Conservation (phyloP, 345 rosid species). For the Ceriops decandra region DNA sequence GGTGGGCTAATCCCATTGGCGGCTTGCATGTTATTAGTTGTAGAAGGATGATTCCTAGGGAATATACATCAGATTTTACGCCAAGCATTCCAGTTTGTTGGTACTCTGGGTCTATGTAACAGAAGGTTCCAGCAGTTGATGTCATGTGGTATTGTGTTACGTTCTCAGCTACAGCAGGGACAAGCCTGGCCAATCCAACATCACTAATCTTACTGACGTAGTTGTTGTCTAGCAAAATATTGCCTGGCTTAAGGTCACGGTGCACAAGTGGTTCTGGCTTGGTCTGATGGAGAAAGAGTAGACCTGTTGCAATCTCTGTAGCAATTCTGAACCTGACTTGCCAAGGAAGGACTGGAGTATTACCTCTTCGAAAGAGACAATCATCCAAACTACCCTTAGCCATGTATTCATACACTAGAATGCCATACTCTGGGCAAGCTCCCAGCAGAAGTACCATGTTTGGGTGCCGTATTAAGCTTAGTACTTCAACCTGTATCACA, state of each 20-base stretch:
- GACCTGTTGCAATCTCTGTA: constrained; percentile 75
- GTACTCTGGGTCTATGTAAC: constrained; percentile 95
- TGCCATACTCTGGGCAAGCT: constrained; percentile 90
- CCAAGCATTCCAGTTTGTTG: constrained; percentile 95
- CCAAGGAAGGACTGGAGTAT: constrained; percentile 70
- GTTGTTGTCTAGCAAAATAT: constrained; percentile 78
- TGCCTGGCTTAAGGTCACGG: constrained; percentile 91
- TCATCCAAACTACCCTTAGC: constrained; percentile 89
- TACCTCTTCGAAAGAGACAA: constrained; percentile 48
- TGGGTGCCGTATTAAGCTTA: constrained; percentile 91
- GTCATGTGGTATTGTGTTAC: constrained; percentile 68
- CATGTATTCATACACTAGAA: constrained; percentile 87
- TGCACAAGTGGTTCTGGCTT: constrained; percentile 98
- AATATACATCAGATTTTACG: constrained; percentile 85
- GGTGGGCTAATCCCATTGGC: constrained; percentile 68
- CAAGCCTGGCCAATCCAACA: constrained; percentile 83
- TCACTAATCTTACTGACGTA: constrained; percentile 80
- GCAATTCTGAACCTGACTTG: constrained; percentile 82
- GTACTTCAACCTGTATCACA: constrained; percentile 64
- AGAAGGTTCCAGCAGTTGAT: constrained; percentile 84
- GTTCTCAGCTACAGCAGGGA: constrained; percentile 75
- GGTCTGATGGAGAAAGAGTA: constrained; percentile 87
- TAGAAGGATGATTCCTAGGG: constrained; percentile 76
- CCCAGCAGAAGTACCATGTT: constrained; percentile 95
- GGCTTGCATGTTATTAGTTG: constrained; percentile 72